Evolutionary conservation across 345 rosid species (phyloP).

Genomic region (Jatropha curcas): DNA sequence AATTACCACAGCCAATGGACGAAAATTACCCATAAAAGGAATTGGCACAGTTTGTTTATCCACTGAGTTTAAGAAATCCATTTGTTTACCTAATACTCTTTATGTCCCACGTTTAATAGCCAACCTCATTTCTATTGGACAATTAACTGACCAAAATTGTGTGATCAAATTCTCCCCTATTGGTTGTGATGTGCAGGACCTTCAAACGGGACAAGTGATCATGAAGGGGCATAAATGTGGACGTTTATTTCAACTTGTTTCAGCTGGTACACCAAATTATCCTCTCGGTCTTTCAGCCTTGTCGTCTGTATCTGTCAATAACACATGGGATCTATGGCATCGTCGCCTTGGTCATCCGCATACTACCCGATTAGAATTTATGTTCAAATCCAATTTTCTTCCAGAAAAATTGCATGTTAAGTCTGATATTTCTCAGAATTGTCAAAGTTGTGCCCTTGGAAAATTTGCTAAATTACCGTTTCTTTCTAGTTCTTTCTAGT

Average conservation of each 20-base stretch:
- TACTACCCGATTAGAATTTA: not conserved
- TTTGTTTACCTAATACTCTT: not conserved
- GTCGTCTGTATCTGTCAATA: not conserved
- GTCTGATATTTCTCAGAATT: not conserved
- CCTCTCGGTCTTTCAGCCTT: not conserved
- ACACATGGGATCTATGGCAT: not conserved
- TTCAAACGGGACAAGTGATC: not conserved
- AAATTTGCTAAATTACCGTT: slow-evolving; percentile 6
- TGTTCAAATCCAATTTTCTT: not conserved
- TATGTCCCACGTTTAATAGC: not conserved
- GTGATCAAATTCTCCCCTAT: not conserved
- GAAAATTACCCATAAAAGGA: not conserved
- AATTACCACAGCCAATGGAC: not conserved
- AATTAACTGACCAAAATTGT: not conserved
- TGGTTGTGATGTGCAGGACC: slow-evolving; percentile 5
- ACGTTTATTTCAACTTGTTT: not conserved
- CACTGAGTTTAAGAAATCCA: not conserved
- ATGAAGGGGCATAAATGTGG: slow-evolving; percentile 5
- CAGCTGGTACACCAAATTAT: not conserved
- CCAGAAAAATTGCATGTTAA: not conserved
- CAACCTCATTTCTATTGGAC: not conserved
- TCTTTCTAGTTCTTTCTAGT: not conserved
- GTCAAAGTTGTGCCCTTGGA: not conserved
- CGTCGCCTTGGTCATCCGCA: not conserved
- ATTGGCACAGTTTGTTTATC: not conserved